A percentile compares a stretch with the other conserved stretches of the same genome.
Evolutionary conservation across 179 eudicot genomes (phyloP).

Genomic region (Spergularia azorica): DNA sequence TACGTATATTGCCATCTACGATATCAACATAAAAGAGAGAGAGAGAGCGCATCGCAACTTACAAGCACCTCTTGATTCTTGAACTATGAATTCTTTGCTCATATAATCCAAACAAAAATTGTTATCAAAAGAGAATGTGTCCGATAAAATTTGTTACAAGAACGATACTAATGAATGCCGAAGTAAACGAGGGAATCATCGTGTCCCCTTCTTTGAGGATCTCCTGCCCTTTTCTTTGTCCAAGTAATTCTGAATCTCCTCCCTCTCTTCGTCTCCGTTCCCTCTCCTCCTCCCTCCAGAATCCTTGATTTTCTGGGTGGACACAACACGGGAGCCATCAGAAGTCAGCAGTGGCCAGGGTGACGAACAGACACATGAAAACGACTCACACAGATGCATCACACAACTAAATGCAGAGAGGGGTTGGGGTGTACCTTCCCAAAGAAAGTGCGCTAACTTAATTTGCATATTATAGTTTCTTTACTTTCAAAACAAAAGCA

Average conservation of each 20-base stretch:
- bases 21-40: no score
- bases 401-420: neutral
- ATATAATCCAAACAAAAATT: no score
- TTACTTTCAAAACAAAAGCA: no score
- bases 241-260: constrained; percentile 50
- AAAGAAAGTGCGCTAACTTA: neutral
- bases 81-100: constrained; percentile 26
- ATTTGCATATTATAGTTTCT: no score
- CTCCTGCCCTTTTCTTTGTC: constrained; percentile 32
- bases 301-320: constrained; percentile 61
- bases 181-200: constrained; percentile 20
- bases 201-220: constrained; percentile 42
- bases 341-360: neutral
- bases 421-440: neutral
- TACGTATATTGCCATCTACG: no score
- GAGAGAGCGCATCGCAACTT: no score
- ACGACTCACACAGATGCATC: neutral
- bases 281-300: constrained; percentile 51
- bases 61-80: no score
- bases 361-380: neutral
- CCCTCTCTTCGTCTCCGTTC: constrained; percentile 51
- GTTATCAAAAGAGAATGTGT: no score
- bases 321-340: neutral
- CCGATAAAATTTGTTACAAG: constrained; percentile 30
- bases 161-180: no score